These are phyloP conservation scores for Hansenula lynferdii DNA, from an alignment of 1,139 yeast species.

Conservation along the genomic window DNA sequence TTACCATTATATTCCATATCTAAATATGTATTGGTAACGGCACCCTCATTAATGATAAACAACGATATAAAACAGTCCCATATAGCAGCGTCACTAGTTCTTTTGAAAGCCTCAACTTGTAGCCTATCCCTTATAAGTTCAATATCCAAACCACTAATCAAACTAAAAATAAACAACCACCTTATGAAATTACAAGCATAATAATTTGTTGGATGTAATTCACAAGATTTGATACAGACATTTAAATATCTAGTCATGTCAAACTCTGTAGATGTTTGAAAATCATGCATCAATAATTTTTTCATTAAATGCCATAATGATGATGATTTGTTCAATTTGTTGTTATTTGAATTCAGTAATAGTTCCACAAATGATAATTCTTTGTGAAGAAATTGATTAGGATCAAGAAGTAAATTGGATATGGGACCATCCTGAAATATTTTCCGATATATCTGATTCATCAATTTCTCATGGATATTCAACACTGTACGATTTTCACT, in stretches of 20 bases:
- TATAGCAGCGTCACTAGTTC: conserved; percentile 1
- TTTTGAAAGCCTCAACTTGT: conserved; percentile 18
- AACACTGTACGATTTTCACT: conserved; percentile 35
- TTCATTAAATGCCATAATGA: conserved; percentile 35
- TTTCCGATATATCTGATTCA: conserved; percentile 9
- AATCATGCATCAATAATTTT: conserved; percentile 20
- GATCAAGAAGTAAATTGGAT: conserved; percentile 10
- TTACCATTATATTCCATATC: no score
- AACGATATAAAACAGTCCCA: neutral
- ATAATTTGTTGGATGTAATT: conserved; percentile 36
- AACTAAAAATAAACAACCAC: conserved; percentile 9
- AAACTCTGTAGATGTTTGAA: neutral
- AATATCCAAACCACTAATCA: neutral
- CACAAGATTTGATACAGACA: conserved; percentile 23
- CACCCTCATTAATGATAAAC: neutral
- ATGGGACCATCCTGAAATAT: neutral
- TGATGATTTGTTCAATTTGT: conserved; percentile 39
- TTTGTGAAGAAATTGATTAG: conserved; percentile 11
- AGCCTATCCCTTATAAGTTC: no score
- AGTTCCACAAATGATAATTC: conserved; percentile 25
- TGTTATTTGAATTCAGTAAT: conserved; percentile 30
- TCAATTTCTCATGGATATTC: conserved; percentile 24
- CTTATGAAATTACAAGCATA: conserved; percentile 37
- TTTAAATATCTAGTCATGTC: conserved; percentile 1
- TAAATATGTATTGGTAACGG: neutral